A percentile compares a stretch with the other conserved stretches of the same genome.
Evolutionary conservation across 305 asterid species (phyloP).

Genomic region (Solanum aculeatissimum): DNA sequence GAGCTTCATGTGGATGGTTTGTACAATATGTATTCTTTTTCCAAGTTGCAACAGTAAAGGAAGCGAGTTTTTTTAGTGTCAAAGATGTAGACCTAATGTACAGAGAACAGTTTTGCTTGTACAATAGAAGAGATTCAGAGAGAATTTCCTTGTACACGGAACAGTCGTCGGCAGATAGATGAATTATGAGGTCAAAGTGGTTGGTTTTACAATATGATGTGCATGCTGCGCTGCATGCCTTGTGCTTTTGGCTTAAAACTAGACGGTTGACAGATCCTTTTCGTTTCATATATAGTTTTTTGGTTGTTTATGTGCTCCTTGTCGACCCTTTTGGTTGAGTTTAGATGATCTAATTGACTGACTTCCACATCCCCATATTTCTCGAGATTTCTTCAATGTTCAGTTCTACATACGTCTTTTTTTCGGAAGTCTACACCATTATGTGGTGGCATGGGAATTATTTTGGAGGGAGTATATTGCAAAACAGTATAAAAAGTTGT

Average conservation of each 20-base stretch:
- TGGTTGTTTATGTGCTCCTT: background rate
- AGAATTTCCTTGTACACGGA: background rate
- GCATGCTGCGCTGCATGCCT: background rate
- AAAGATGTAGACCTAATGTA: background rate
- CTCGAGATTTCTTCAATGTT: too few species aligned
- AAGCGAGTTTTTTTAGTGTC: background rate
- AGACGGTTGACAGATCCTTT: background rate
- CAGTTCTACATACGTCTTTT: too few species aligned
- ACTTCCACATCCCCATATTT: background rate
- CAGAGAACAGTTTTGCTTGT: constrained; percentile 1
- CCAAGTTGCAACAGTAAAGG: background rate
- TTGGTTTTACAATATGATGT: background rate
- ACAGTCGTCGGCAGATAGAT: background rate
- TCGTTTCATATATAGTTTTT: background rate
- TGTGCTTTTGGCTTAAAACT: background rate
- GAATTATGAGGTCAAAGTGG: background rate
- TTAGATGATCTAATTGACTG: background rate
- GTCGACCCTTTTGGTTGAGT: background rate
- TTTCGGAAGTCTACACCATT: too few species aligned
- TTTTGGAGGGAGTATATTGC: too few species aligned
- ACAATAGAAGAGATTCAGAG: constrained; percentile 1
- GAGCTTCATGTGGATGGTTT: background rate
- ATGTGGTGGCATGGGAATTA: too few species aligned
- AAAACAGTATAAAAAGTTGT: background rate
- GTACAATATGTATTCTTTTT: constrained; percentile 4